A percentile compares a stretch with the other conserved stretches of the same genome.
phyloP scores from a whole-genome alignment of 305 asterid species.

The Fraxinus angustifolia region DNA sequence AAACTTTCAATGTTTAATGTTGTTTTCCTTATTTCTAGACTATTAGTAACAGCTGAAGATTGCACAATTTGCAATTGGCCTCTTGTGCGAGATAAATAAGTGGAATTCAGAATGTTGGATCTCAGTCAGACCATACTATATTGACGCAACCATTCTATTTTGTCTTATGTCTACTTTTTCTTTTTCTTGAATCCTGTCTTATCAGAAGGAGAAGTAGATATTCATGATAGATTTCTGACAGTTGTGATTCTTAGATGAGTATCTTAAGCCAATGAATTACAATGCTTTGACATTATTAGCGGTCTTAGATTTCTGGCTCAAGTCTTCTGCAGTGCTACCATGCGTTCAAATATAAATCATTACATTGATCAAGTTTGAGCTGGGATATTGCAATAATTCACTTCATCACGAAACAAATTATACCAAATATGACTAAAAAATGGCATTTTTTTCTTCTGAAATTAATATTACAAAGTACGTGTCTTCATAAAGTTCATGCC shows the following conservation, averaged over 20 bases:
- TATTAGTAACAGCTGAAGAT: neutral
- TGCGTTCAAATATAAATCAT: neutral
- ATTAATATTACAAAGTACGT: neutral
- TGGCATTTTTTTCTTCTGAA: conserved; percentile 9
- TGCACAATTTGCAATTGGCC: neutral
- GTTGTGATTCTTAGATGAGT: neutral
- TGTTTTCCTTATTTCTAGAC: neutral
- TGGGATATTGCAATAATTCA: conserved; percentile 2
- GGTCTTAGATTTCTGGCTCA: neutral
- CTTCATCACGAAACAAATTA: neutral
- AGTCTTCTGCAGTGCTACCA: neutral
- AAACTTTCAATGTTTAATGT: neutral
- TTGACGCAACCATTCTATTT: neutral
- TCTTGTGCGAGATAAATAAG: neutral
- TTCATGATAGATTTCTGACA: neutral
- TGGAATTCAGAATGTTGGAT: neutral
- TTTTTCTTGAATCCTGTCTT: neutral
- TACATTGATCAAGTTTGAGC: conserved; percentile 6
- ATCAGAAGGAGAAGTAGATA: neutral
- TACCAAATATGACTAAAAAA: neutral
- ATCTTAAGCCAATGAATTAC: neutral
- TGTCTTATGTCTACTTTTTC: neutral
- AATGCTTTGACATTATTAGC: neutral
- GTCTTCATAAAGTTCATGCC: neutral
- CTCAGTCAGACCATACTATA: neutral